These are phyloP conservation scores for Phylloporus sp. DNA, from an alignment of 768 basidiomycete species.

Conservation along the genomic window DNA sequence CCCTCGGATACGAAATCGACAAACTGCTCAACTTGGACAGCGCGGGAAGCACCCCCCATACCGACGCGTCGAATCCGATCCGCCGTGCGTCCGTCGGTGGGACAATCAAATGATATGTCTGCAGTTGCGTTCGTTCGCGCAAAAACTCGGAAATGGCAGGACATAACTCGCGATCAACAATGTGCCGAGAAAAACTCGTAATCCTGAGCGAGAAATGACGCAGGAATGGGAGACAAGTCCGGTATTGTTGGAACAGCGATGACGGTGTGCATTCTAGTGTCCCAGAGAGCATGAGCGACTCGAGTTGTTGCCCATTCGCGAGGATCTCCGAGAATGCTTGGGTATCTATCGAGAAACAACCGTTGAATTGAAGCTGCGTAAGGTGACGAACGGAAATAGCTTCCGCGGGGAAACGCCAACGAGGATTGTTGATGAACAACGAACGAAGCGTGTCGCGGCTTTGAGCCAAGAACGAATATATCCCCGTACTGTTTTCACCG, in stretches of 20 bases:
- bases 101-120: slow-evolving; percentile 48
- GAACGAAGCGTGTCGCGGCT: slow-evolving; percentile 51
- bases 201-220: slow-evolving; percentile 58
- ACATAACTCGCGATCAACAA: slow-evolving; percentile 58
- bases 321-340: slow-evolving; percentile 58
- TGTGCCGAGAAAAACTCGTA: slow-evolving; percentile 37
- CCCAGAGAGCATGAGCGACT: slow-evolving; percentile 53
- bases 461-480: slow-evolving; percentile 47
- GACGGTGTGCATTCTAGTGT: slow-evolving; percentile 49
- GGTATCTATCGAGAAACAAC: slow-evolving; percentile 46
- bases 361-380: slow-evolving; percentile 57
- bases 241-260: slow-evolving; percentile 43
- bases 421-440: slow-evolving; percentile 48
- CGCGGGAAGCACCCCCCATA: slow-evolving; percentile 67
- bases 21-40: slow-evolving; percentile 48
- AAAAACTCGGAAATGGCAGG: slow-evolving; percentile 65
- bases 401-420: slow-evolving; percentile 54
- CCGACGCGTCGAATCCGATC: slow-evolving; percentile 62
- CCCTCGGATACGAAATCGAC: slow-evolving; percentile 58
- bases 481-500: slow-evolving; percentile 35
- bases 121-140: slow-evolving; percentile 47
- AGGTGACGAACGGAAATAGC: slow-evolving; percentile 57
- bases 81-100: slow-evolving; percentile 41
- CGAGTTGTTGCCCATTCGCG: slow-evolving; percentile 55
- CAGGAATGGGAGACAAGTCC: slow-evolving; percentile 52